Conservation (phyloP, 1,139 yeast genomes). For the Kazachstania sp. region DNA sequence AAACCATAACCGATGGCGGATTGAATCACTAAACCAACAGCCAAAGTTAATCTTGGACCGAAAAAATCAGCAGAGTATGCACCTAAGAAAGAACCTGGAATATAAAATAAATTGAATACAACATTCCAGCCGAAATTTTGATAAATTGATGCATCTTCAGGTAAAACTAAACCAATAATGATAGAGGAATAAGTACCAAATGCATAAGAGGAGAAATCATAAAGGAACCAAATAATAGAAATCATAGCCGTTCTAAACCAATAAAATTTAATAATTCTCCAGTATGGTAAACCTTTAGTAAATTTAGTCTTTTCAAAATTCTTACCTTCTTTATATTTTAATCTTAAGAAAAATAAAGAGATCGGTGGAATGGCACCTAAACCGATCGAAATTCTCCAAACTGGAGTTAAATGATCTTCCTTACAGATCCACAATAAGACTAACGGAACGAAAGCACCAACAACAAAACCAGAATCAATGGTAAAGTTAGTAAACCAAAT, state of each 20-base stretch:
- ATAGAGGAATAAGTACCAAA: slow-evolving; percentile 80
- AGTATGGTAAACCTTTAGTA: slow-evolving; percentile 62
- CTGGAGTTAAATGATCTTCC: slow-evolving; percentile 59
- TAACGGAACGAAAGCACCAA: slow-evolving; percentile 77
- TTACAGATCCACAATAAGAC: slow-evolving; percentile 78
- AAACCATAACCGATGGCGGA: slow-evolving; percentile 76
- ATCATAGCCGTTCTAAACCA: slow-evolving; percentile 72
- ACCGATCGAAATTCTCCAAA: slow-evolving; percentile 87
- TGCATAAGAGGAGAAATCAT: slow-evolving; percentile 81
- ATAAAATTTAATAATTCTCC: slow-evolving; percentile 65
- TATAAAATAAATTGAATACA: slow-evolving; percentile 75
- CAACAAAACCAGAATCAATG: slow-evolving; percentile 84
- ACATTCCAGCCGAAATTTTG: slow-evolving; percentile 89
- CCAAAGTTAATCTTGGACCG: slow-evolving; percentile 78
- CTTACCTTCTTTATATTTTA: slow-evolving; percentile 65
- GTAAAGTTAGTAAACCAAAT: slow-evolving; percentile 80
- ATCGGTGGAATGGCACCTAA: slow-evolving; percentile 86
- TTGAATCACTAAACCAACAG: slow-evolving; percentile 61
- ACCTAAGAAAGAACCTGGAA: slow-evolving; percentile 85
- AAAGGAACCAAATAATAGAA: slow-evolving; percentile 79
- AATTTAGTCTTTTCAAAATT: slow-evolving; percentile 64
- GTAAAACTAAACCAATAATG: slow-evolving; percentile 51
- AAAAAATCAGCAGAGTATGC: slow-evolving; percentile 71
- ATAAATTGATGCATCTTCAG: slow-evolving; percentile 44
- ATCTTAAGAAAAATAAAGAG: slow-evolving; percentile 64